phyloP scores from a whole-genome alignment of 345 rosid species.

The Eutrema yunnanense region DNA sequence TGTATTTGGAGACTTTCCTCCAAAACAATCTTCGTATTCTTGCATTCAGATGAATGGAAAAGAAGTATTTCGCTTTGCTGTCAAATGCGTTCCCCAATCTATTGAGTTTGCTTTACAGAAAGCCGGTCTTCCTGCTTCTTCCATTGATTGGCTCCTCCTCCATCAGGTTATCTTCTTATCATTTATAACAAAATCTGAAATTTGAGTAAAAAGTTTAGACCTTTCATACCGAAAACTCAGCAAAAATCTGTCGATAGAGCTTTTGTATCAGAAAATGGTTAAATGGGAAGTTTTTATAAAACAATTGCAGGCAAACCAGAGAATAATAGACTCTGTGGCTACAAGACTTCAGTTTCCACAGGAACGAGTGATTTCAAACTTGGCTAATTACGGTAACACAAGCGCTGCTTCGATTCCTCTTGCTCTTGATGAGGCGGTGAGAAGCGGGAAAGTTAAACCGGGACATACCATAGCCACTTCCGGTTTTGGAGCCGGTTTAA shows the following conservation, averaged over 20 bases:
- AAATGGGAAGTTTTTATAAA: neutral
- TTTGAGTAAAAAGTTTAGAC: neutral
- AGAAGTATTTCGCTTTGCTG: constrained; percentile 94
- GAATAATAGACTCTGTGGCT: constrained; percentile 90
- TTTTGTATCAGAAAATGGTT: neutral
- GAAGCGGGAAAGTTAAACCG: constrained; percentile 75
- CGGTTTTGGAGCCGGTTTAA: constrained; percentile 94
- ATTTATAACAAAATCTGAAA: neutral
- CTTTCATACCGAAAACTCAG: neutral
- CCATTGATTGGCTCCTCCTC: constrained; percentile 87
- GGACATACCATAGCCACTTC: constrained; percentile 76
- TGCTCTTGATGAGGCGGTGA: constrained; percentile 89
- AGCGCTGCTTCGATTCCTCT: constrained; percentile 92
- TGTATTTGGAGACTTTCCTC: constrained; percentile 50
- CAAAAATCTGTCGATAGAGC: neutral
- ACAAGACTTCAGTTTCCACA: constrained; percentile 71
- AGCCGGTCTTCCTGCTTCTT: constrained; percentile 68
- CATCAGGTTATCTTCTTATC: constrained; percentile 59
- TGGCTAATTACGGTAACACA: constrained; percentile 89
- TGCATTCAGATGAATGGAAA: constrained; percentile 83
- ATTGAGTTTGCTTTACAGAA: constrained; percentile 67
- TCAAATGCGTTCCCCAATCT: constrained; percentile 73
- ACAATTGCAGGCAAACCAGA: constrained; percentile 80
- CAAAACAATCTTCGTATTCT: constrained; percentile 48
- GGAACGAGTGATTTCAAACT: constrained; percentile 70